Evolutionary conservation across 495 filamentous ascomycete species (phyloP), one percentile per base, ranked within the genome.

Genomic region (Alectoria sarmentosa): DNA sequence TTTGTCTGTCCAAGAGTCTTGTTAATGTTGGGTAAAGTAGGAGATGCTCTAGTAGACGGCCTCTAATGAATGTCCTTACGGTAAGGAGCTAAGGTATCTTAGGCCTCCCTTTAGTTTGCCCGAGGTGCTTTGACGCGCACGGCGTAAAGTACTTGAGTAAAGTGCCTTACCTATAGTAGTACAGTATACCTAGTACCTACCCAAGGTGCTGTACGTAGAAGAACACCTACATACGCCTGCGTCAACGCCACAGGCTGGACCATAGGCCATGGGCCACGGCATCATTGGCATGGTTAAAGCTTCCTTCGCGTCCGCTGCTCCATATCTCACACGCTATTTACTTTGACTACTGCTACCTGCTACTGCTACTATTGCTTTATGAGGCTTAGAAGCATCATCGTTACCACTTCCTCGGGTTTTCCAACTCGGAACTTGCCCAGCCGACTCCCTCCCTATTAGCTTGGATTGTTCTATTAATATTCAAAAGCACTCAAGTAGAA

Each of bases 101-200:
- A 28, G 48, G 19, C 26, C 4, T 52, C 26, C 9, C 28, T 41
- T 34, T 46, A 60, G 37, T 46, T 60, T 55, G 52, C 17, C 30
- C 52, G 52, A 55, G 52, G 1, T 55, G 52, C 52, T 55, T 55
- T 55, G 52, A 55, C 52, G 52, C 52, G 52, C 30, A 28, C 48
- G 48, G 48, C 23, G 26, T 52, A 13, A 11, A 0, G 8, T 14
- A 13, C 8, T 5, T 9, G 15, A n/a, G 5, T 4, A 4, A 21
- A 2, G 19, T 21, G n/a, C 17, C n/a, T n/a, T 42, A 46, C 42
- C 4, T 46, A n/a, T n/a, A n/a, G n/a, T n/a, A n/a, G n/a, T n/a
- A n/a, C n/a, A n/a, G n/a, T n/a, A n/a, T n/a, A n/a, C n/a, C n/a
- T n/a, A n/a, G n/a, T n/a, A n/a, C n/a, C n/a, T n/a, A n/a, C n/a